Percentiles rank a stretch among this genome's conserved stretches.
These are phyloP conservation scores for Leishmania braziliensis DNA, from an alignment of 208 protist genomes.

Conservation along the genomic window DNA sequence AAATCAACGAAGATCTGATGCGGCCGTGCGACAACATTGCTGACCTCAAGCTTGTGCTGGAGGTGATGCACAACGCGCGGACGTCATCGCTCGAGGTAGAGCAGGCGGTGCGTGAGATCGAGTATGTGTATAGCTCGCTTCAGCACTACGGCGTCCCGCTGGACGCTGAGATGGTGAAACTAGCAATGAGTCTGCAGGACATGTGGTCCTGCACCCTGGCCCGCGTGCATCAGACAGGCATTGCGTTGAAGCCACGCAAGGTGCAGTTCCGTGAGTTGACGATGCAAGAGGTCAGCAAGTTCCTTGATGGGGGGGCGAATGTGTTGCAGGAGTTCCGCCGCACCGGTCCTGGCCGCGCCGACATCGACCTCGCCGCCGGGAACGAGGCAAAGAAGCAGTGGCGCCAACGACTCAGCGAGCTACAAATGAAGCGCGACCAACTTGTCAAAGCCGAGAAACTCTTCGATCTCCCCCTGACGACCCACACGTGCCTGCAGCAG, in stretches of 20 bases:
- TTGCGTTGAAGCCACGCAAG: constrained; percentile 92
- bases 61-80: constrained; percentile 92
- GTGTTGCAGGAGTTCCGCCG: constrained; percentile 76
- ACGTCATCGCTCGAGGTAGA: constrained; percentile 92
- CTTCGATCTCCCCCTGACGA: constrained; percentile 95
- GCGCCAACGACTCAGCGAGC: constrained; percentile 70
- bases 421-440: constrained; percentile 85
- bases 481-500: constrained; percentile 90
- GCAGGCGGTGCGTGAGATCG: constrained; percentile 93
- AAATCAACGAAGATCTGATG: constrained; percentile 89
- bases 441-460: constrained; percentile 96
- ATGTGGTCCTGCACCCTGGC: constrained; percentile 90
- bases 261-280: constrained; percentile 95
- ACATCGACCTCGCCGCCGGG: constrained; percentile 91
- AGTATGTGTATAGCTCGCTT: constrained; percentile 95
- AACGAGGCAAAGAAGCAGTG: constrained; percentile 91
- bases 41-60: constrained; percentile 96
- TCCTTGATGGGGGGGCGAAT: constrained; percentile 58
- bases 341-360: constrained; percentile 82
- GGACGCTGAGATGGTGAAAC: constrained; percentile 71
- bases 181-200: constrained; percentile 76
- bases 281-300: constrained; percentile 84
- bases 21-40: constrained; percentile 93
- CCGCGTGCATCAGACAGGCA: constrained; percentile 71
- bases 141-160: constrained; percentile 91